Percentiles rank a stretch among this genome's conserved stretches.
These are phyloP conservation scores for Arabis hirsuta DNA, from an alignment of 345 rosid species.

Conservation along the genomic window DNA sequence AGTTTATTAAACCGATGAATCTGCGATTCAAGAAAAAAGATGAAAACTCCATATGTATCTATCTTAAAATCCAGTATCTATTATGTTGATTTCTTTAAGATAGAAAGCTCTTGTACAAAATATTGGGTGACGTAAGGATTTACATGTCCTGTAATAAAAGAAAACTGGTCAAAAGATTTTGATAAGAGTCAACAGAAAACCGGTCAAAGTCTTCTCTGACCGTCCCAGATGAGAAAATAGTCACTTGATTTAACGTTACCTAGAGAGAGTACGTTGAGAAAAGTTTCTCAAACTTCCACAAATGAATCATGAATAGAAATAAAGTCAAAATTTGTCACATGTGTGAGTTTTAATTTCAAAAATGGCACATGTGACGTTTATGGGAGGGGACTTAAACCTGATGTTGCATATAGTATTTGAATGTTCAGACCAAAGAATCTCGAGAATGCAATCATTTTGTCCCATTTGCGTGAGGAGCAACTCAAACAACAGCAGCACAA, in stretches of 20 bases:
- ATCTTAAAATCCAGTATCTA: constrained; percentile 8
- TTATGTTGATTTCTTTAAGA: neutral
- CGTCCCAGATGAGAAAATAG: neutral
- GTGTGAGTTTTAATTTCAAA: too few relatives aligned
- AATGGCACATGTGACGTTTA: too few relatives aligned
- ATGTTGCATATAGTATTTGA: too few relatives aligned
- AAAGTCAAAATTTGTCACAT: too few relatives aligned
- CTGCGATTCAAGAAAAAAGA: neutral
- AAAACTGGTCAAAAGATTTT: constrained; percentile 19
- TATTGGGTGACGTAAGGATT: too few relatives aligned
- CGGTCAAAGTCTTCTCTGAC: constrained; percentile 24
- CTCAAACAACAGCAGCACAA: too few relatives aligned
- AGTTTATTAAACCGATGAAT: neutral
- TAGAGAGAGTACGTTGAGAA: too few relatives aligned
- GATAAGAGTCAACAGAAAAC: constrained; percentile 22
- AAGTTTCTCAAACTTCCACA: neutral
- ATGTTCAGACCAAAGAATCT: too few relatives aligned
- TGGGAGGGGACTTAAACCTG: too few relatives aligned
- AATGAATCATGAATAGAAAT: neutral
- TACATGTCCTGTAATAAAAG: neutral
- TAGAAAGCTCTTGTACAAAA: too few relatives aligned
- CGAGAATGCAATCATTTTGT: too few relatives aligned
- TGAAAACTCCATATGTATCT: neutral
- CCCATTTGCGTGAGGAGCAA: too few relatives aligned
- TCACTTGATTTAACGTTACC: neutral